Percentiles rank a stretch among this genome's conserved stretches.
phyloP scores from a whole-genome alignment of 129 eudicot species.

The Flaveria ramosissima region DNA sequence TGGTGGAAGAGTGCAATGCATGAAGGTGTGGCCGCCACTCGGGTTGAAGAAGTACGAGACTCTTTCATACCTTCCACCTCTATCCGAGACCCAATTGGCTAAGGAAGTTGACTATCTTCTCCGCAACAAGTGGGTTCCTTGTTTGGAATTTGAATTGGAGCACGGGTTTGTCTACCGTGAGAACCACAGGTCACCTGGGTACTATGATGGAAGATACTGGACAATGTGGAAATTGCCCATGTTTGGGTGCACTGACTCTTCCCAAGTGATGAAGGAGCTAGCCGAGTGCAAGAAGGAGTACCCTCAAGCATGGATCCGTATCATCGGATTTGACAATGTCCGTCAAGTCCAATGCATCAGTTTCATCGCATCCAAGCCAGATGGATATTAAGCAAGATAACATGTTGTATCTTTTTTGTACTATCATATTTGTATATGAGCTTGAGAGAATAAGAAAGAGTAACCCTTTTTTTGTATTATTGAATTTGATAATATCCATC shows the following conservation, averaged over 20 bases:
- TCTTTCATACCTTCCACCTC: constrained; percentile 15
- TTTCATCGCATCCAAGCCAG: not conserved
- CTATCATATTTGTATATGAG: not conserved
- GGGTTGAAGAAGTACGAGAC: not conserved
- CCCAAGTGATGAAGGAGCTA: not conserved
- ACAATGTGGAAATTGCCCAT: constrained; percentile 1
- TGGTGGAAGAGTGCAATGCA: constrained; percentile 1
- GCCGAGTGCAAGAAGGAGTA: not conserved
- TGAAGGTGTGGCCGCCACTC: constrained; percentile 15
- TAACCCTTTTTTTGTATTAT: not conserved
- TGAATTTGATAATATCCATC: no score
- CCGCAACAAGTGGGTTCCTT: not conserved
- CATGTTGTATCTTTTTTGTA: not conserved
- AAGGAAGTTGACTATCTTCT: constrained; percentile 10
- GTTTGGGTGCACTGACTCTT: not conserved
- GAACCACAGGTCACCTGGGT: not conserved
- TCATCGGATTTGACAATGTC: not conserved
- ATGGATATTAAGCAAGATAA: not conserved
- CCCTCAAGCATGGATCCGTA: constrained; percentile 1
- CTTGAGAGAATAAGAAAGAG: not conserved
- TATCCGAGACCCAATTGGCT: not conserved
- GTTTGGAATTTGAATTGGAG: not conserved
- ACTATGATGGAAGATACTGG: constrained; percentile 1
- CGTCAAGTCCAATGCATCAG: not conserved
- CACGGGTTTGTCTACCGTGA: constrained; percentile 3